Evolutionary conservation across 768 basidiomycete species (phyloP), one percentile per base, ranked within the genome.

Genomic region (Termitomyces heimii): DNA sequence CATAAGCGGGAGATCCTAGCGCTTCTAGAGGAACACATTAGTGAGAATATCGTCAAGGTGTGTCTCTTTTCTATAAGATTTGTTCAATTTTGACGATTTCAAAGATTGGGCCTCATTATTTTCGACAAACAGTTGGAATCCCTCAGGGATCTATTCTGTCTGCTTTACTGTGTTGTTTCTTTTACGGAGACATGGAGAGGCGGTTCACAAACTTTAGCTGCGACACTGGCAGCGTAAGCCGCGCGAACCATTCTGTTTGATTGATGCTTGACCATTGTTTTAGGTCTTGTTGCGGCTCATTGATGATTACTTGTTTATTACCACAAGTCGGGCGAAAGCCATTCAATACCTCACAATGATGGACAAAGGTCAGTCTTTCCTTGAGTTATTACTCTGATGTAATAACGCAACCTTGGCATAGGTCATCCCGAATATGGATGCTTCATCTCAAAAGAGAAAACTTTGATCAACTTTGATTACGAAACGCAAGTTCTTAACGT

Each of bases 141-240:
- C 96, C 97, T 1, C 97, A 99, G 70, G 97, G 97, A 22, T 98
- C 95, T 2, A 84, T 94, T n/a, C 73, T 98, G n/a, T 97, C 94
- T 7, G 82, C 89, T 0, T 67, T 98, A n/a, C 73, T 99, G 1
- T 99, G 97, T 68, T 89, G 90, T 1, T 91, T 95, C 71, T 97
- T 92, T 68, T 99, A 98, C 62, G 95, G 93, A 6, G 88, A 96
- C 65, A 77, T 99, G 58, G 97, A 98, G 70, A 80, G 73, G 31
- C 73, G 66, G 7, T 77, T 82, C 43, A 73, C 77, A 29, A 69
- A 72, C 39, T 85, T 89, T 60, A 80, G 79, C 2, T 66, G 79
- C 4, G 82, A 86, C 51, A 70, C 75, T 0, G 69, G 81, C 39
- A 87, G 84, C 56, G 94, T 96, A 67, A 52, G 88, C 69, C 24